phyloP scores from a whole-genome alignment of 2,329 filamentous ascomycete genomes.

The Elsinoe australis region DNA sequence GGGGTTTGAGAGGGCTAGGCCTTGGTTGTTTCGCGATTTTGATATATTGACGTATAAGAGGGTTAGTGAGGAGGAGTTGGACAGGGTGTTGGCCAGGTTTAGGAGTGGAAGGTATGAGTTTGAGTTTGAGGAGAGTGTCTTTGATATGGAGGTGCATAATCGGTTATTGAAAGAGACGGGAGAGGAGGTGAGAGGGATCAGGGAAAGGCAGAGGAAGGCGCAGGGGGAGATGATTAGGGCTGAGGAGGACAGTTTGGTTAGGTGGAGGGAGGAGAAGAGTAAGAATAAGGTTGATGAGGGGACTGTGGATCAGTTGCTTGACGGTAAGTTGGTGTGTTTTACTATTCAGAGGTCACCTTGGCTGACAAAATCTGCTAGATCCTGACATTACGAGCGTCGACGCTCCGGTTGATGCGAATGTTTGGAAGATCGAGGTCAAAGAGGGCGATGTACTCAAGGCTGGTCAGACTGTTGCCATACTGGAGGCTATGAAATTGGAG shows the following conservation, averaged over 20 bases:
- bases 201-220: slow-evolving; percentile 39
- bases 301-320: slow-evolving; percentile 43
- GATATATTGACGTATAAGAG: slow-evolving; percentile 50
- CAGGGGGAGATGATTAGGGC: slow-evolving; percentile 44
- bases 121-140: slow-evolving; percentile 42
- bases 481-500: slow-evolving; percentile 43
- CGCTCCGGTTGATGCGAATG: slow-evolving; percentile 40
- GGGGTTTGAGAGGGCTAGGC: slow-evolving; percentile 39
- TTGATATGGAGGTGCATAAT: slow-evolving; percentile 52
- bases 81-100: slow-evolving; percentile 42
- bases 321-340: slow-evolving; percentile 31
- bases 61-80: slow-evolving; percentile 47
- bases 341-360: background rate
- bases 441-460: slow-evolving; percentile 33
- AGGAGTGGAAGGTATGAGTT: slow-evolving; percentile 46
- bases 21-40: slow-evolving; percentile 52
- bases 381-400: slow-evolving; percentile 33
- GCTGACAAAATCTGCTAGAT: slow-evolving; percentile 26
- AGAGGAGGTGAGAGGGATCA: slow-evolving; percentile 42
- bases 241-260: slow-evolving; percentile 39
- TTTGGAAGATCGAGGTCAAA: slow-evolving; percentile 39
- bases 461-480: slow-evolving; percentile 33
- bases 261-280: slow-evolving; percentile 39
- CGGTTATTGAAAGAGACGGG: slow-evolving; percentile 39
- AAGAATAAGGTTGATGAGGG: slow-evolving; percentile 41